Base-by-base conservation (phyloP, 2,329 filamentous ascomycete species). In the Monosporascus ibericus region DNA sequence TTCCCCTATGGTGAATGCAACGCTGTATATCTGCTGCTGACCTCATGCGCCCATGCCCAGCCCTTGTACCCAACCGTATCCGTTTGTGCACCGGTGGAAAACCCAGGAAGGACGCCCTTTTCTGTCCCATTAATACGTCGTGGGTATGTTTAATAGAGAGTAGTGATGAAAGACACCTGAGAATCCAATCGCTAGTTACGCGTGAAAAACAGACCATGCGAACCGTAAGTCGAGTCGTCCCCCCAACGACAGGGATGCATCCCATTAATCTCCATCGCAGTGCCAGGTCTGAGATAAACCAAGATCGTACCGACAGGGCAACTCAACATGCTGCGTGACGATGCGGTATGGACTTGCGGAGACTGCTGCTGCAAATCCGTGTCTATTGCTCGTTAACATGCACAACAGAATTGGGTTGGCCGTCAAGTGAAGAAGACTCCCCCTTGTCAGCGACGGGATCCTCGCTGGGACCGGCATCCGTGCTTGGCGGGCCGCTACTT, bases 401-500 rank as follows among this genome's bases (percentile, higher is more conserved):
- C 11, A 64, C 48, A 6, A 57, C 39, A 15, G 48, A 46, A n/a
- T 48, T 55, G 25, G 51, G 18, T 44, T 60, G 55, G 27, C 42
- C 44, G 20, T 48, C 48, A 4, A 55, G 51, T 15, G 47, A 44
- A 25, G 58, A 49, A 14, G 51, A 46, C 18, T 58, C 56, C 25
- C 46, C 27, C 44, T 59, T 59, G 11, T 70, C 67, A 18, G 66
- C 64, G 11, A 63, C 59, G 7, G 63, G 61, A 30, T 71, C 70
- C 24, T 72, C 75, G 15, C 72, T 66, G 48, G 80, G 79, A 62
- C 82, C 84, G 38, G 76, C 75, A 57, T 77, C 82, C 2, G 82
- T 81, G 67, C 84, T 88, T 5, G 84, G 80, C 2, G 85, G 75
- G 54, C 79, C 84, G 65, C 75, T 84, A 65, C 81, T 88, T 60